Conservation (phyloP, 768 basidiomycete species). For the Suillus bovinus region DNA sequence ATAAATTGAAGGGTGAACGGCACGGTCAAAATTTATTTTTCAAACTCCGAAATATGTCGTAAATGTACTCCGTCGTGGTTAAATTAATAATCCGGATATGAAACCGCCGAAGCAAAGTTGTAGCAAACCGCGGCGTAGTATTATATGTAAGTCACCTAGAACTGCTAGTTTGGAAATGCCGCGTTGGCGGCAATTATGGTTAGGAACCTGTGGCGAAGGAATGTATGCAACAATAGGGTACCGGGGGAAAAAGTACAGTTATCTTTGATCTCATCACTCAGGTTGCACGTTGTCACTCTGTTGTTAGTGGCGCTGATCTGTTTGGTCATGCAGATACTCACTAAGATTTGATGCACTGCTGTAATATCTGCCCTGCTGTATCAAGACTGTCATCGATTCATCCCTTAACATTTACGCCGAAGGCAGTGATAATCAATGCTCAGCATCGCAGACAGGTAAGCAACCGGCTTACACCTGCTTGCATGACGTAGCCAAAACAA, state of each 20-base stretch:
- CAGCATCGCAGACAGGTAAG: no score
- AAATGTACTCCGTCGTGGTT: no score
- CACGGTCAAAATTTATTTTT: no score
- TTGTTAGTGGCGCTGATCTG: not conserved
- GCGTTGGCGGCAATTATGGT: not conserved
- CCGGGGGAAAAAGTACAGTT: not conserved
- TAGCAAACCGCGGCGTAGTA: no score
- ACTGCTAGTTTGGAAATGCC: not conserved
- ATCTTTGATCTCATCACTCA: not conserved
- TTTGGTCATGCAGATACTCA: not conserved
- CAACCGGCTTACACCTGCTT: no score
- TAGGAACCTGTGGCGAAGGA: not conserved
- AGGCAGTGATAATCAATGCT: no score
- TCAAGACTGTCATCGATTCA: no score
- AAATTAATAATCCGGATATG: not conserved
- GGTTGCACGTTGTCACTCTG: not conserved
- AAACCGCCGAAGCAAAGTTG: not conserved
- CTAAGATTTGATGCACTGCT: not conserved
- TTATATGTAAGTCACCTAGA: not conserved
- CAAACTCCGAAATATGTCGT: no score
- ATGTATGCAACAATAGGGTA: not conserved
- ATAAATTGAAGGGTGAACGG: no score
- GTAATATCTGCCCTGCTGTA: no score
- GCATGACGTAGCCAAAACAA: no score
- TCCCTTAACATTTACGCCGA: no score